phyloP scores from a whole-genome alignment of 768 basidiomycete species.

The Mycena filopes region DNA sequence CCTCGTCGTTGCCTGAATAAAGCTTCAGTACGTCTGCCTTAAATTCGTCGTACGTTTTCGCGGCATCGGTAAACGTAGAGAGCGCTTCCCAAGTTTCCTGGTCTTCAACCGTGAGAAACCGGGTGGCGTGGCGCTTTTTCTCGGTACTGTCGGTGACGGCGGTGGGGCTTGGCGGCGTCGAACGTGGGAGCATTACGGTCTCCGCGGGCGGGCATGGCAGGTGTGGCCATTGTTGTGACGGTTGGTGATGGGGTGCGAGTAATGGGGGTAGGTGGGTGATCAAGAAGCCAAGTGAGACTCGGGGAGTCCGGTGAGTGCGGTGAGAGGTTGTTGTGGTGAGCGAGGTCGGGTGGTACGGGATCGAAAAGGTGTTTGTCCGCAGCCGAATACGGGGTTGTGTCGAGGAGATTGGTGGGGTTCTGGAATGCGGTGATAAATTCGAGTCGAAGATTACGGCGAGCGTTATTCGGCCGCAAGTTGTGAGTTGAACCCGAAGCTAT shows the following conservation, averaged over 20 bases:
- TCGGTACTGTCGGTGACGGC: constrained; percentile 21
- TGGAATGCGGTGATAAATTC: constrained; percentile 10
- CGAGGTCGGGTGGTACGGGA: background rate
- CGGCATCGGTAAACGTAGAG: constrained; percentile 12
- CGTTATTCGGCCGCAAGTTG: no score
- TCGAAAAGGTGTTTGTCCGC: constrained; percentile 8
- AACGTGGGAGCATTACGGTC: constrained; percentile 34
- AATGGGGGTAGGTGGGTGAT: constrained; percentile 20
- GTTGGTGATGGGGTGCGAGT: background rate
- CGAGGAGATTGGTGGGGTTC: constrained; percentile 6
- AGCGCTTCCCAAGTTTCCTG: constrained; percentile 36
- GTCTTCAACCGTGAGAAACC: constrained; percentile 29
- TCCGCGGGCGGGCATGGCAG: constrained; percentile 36
- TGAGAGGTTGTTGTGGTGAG: constrained; percentile 9
- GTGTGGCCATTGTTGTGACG: no score
- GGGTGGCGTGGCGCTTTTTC: constrained; percentile 32
- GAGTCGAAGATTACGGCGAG: constrained; percentile 3
- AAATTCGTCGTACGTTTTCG: constrained; percentile 34
- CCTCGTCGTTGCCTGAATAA: no score
- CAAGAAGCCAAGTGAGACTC: constrained; percentile 2
- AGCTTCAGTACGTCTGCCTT: constrained; percentile 36
- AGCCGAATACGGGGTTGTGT: background rate
- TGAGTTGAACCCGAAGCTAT: background rate
- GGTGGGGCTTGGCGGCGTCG: constrained; percentile 26
- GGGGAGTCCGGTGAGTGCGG: constrained; percentile 8